These are phyloP conservation scores for Pseudocercospora macadamiae DNA, from an alignment of 2,329 filamentous ascomycete genomes.

Conservation along the genomic window DNA sequence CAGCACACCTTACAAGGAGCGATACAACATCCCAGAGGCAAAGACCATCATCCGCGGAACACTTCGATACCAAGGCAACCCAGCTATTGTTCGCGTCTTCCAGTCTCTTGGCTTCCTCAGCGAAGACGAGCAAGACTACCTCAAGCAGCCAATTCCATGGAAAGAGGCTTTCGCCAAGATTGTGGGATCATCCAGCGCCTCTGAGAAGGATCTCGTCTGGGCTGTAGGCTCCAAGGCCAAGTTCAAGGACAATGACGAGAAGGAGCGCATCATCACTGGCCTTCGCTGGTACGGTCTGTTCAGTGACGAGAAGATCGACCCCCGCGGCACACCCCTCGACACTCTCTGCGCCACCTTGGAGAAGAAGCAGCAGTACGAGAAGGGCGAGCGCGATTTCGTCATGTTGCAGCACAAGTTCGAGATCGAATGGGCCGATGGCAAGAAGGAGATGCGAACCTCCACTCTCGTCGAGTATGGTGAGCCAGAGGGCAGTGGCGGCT, in stretches of 20 bases:
- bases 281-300: slow-evolving; percentile 73
- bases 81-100: slow-evolving; percentile 82
- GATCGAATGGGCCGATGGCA: slow-evolving; percentile 80
- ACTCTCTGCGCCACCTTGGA: slow-evolving; percentile 88
- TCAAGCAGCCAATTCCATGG: slow-evolving; percentile 71
- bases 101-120: slow-evolving; percentile 88
- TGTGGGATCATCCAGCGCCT: slow-evolving; percentile 67
- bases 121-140: slow-evolving; percentile 66
- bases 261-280: slow-evolving; percentile 69
- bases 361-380: slow-evolving; percentile 86
- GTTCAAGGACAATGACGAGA: slow-evolving; percentile 70
- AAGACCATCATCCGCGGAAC: slow-evolving; percentile 84
- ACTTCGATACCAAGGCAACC: slow-evolving; percentile 85
- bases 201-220: slow-evolving; percentile 65
- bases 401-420: slow-evolving; percentile 80
- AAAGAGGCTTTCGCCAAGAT: slow-evolving; percentile 82
- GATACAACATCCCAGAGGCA: slow-evolving; percentile 90
- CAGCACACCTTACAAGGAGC: slow-evolving; percentile 81
- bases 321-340: slow-evolving; percentile 79
- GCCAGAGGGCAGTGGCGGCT: slow-evolving; percentile 63
- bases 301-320: slow-evolving; percentile 68
- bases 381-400: slow-evolving; percentile 82
- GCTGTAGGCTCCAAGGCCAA: slow-evolving; percentile 75
- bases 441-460: slow-evolving; percentile 74
- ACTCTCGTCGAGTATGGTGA: slow-evolving; percentile 84